Percentiles rank a stretch among this genome's conserved stretches.
phyloP scores from a whole-genome alignment of 2,329 filamentous ascomycete species.

The Lecanicillium sp. region DNA sequence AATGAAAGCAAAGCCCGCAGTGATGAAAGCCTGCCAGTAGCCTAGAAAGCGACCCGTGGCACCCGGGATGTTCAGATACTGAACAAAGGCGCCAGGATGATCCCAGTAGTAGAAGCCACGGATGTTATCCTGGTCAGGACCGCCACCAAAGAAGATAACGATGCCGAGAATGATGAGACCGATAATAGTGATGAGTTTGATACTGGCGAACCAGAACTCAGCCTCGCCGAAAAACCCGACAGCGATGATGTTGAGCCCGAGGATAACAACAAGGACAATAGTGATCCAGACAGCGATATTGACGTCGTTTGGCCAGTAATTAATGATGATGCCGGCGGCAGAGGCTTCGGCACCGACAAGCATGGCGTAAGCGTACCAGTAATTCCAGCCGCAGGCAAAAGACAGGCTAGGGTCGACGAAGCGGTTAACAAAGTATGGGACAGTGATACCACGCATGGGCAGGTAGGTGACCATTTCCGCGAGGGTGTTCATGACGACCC shows the following conservation, averaged over 20 bases:
- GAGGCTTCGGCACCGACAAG: slow-evolving; percentile 49
- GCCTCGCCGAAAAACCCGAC: slow-evolving; percentile 51
- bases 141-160: slow-evolving; percentile 49
- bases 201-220: slow-evolving; percentile 52
- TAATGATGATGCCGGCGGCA: slow-evolving; percentile 48
- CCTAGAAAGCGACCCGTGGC: slow-evolving; percentile 43
- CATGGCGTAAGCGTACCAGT: slow-evolving; percentile 55
- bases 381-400: slow-evolving; percentile 53
- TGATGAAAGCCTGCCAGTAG: slow-evolving; percentile 48
- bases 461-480: slow-evolving; percentile 48
- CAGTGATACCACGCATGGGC: slow-evolving; percentile 46
- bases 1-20: slow-evolving; percentile 54
- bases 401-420: slow-evolving; percentile 46
- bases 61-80: slow-evolving; percentile 39
- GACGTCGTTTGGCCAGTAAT: slow-evolving; percentile 47
- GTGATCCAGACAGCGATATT: slow-evolving; percentile 51
- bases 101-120: slow-evolving; percentile 41
- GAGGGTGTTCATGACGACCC: slow-evolving; percentile 45
- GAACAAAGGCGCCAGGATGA: slow-evolving; percentile 42
- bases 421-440: slow-evolving; percentile 47
- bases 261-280: slow-evolving; percentile 44
- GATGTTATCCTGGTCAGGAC: slow-evolving; percentile 37
- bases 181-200: slow-evolving; percentile 52
- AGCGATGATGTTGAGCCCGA: slow-evolving; percentile 48
- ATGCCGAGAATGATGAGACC: slow-evolving; percentile 48